Evolutionary conservation across 2,329 filamentous ascomycete genomes (phyloP), one percentile per base, ranked within the genome.

Genomic region (Monilinia polystroma): DNA sequence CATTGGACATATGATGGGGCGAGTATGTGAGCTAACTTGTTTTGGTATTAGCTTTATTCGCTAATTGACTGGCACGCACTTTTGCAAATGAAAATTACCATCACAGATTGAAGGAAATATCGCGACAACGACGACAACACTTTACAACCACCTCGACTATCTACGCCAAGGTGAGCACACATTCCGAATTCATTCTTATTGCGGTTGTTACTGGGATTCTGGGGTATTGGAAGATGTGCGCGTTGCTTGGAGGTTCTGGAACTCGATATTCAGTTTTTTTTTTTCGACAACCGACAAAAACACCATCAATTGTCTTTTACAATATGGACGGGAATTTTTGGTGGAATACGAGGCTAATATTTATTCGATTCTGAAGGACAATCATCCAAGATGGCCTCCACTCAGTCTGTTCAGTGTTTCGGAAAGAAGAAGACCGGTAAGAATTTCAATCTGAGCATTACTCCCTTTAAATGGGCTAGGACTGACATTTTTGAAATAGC

Each of bases 351-450:
- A 65, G 14, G 54, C 63, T 65, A 66, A 66, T 54, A 16, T 62
- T 16, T 55, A 47, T 43, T 64, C 52, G 49, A 56, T 41, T 43
- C 20, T 45, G 29, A 52, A 66, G 67, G 64, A 60, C 47, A 55
- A 66, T 62, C 64, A 51, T 68, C 67, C 69, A 74, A 58, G 57
- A 77, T 77, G 76, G 72, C 76, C 88, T 89, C 90, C 82, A 84
- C 86, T 77, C 89, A 91, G 84, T 90, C 87, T 83, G 90, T 93
- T 79, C 93, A 97, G 88, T 97, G 93, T 91, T 97, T 98, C 91
- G 93, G 93, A 90, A 97, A 97, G 90, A 93, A 93, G 88, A 92
- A 91, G 87, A 93, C 73, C 74, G 74, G 74, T 73, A 73, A 62
- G 67, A 20, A 26, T 51, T 38, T 35, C 8, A 47, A 53, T 54